phyloP scores from a whole-genome alignment of 2,329 filamentous ascomycete genomes.

The Pleurostoma richardsiae region DNA sequence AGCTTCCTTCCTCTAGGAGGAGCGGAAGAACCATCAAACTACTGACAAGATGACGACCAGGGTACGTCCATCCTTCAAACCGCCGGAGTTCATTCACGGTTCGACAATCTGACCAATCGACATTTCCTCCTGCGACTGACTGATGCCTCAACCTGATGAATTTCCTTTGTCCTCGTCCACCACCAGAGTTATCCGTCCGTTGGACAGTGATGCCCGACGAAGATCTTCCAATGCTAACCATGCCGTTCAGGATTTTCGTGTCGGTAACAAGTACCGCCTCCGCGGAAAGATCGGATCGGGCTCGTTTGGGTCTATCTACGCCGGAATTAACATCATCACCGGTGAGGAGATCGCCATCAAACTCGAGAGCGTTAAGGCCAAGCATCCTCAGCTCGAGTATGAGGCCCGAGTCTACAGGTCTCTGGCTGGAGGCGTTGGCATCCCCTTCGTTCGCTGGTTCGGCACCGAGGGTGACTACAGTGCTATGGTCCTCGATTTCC shows the following conservation, averaged over 20 bases:
- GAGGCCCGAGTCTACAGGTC: constrained; percentile 90
- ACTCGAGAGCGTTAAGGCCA: constrained; percentile 98
- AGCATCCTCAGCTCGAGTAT: constrained; percentile 98
- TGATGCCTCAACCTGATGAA: not conserved
- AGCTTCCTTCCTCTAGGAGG: constrained; percentile 8
- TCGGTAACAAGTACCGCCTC: constrained; percentile 99
- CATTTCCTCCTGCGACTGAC: not conserved
- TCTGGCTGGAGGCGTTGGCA: constrained; percentile 93
- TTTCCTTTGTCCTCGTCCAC: not conserved
- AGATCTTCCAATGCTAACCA: constrained; percentile 4
- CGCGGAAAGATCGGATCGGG: constrained; percentile 98
- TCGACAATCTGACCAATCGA: not conserved
- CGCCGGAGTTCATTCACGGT: not conserved
- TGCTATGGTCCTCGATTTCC: constrained; percentile 96
- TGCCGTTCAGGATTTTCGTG: constrained; percentile 76
- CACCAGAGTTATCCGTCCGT: not conserved
- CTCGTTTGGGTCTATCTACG: constrained; percentile 97
- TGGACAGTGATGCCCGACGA: not conserved
- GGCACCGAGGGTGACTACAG: constrained; percentile 99
- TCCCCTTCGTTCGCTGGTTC: constrained; percentile 99
- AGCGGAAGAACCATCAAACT: constrained; percentile 8
- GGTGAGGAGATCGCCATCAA: constrained; percentile 99
- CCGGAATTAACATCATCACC: constrained; percentile 99
- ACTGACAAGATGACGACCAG: constrained; percentile 43
- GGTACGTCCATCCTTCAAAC: constrained; percentile 30